Evolutionary conservation across 805 yeast species (phyloP).

Genomic region (Starmerella gropengiesseri): DNA sequence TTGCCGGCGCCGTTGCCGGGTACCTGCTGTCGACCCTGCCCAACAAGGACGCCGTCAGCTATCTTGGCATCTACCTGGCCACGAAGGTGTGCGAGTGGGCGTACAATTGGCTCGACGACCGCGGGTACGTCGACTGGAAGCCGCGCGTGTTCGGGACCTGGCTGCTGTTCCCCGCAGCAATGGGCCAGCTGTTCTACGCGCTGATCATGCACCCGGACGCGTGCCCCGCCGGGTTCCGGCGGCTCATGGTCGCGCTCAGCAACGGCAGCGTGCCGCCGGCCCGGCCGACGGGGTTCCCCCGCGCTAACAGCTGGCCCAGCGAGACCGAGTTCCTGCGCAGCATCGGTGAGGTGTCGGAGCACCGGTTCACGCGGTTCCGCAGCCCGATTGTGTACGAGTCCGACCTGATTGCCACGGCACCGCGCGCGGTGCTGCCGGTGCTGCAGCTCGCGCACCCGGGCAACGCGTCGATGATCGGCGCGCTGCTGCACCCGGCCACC

Average conservation of each 20-base stretch:
- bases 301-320: slow-evolving; percentile 26
- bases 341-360: slow-evolving; percentile 27
- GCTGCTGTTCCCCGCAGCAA: slow-evolving; percentile 34
- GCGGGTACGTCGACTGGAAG: slow-evolving; percentile 27
- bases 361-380: slow-evolving; percentile 28
- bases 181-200: slow-evolving; percentile 32
- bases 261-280: slow-evolving; percentile 28
- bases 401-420: slow-evolving; percentile 17
- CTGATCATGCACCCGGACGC: slow-evolving; percentile 30
- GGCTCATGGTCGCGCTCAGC: slow-evolving; percentile 25
- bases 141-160: slow-evolving; percentile 32
- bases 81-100: slow-evolving; percentile 30
- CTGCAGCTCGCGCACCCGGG: slow-evolving; percentile 29
- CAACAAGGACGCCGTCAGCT: slow-evolving; percentile 16
- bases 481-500: slow-evolving; percentile 28
- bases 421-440: slow-evolving; percentile 21
- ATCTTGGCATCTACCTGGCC: slow-evolving; percentile 29
- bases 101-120: slow-evolving; percentile 30
- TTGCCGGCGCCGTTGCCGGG: slow-evolving; percentile 16
- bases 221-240: slow-evolving; percentile 28
- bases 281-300: slow-evolving; percentile 27
- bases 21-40: slow-evolving; percentile 24
- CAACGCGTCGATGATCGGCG: slow-evolving; percentile 27
- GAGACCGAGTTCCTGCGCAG: slow-evolving; percentile 25
- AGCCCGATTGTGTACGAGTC: slow-evolving; percentile 26